Evolutionary conservation across 805 yeast species (phyloP), one percentile per base, ranked within the genome.

Genomic region (Candida pseudofarinosa): DNA sequence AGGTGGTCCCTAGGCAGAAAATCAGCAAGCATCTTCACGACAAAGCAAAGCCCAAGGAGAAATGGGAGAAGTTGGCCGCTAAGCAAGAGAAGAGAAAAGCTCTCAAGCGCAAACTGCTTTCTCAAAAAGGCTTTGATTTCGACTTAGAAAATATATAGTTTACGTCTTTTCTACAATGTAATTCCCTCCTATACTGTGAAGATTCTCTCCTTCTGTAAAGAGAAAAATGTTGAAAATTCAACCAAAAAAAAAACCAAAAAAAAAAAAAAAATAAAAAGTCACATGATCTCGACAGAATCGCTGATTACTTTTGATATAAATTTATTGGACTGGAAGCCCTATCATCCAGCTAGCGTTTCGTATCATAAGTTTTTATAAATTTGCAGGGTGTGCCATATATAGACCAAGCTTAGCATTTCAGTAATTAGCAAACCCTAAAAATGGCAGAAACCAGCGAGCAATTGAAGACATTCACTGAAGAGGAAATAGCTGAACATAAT

Each of bases 61-160:
- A 76, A 53, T 79, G 85, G 86, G 69, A 73, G 35, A 65, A 68
- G 49, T 65, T 83, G 46, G 71, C 73, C 52, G 62, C 69, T 46
- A 71, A 73, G 53, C 72, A 71, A 44, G 69, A 72, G 41, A 55
- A 57, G 19, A 63, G 68, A 39, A 65, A 73, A 43, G 55, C 63
- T 41, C 63, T 65, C 42, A 80, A 79, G 60, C 69, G 71, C 45
- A 65, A 67, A 33, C 66, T 72, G 50, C 73, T 85, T 54, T 69
- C 71, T 51, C 71, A 65, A 30, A 67, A 74, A 51, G 89, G 90
- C 14, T 81, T 84, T 41, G 77, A 80, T 48, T 83, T 62, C 43
- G 72, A 59, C 54, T 58, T 57, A 38, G 44, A 45, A 35, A 41
- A 33, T 41, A 45, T 54, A 48, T 51, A 51, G 43, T n/a, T 33